These are phyloP conservation scores for Syzygium jambos DNA, from an alignment of 345 rosid genomes.

Conservation along the genomic window DNA sequence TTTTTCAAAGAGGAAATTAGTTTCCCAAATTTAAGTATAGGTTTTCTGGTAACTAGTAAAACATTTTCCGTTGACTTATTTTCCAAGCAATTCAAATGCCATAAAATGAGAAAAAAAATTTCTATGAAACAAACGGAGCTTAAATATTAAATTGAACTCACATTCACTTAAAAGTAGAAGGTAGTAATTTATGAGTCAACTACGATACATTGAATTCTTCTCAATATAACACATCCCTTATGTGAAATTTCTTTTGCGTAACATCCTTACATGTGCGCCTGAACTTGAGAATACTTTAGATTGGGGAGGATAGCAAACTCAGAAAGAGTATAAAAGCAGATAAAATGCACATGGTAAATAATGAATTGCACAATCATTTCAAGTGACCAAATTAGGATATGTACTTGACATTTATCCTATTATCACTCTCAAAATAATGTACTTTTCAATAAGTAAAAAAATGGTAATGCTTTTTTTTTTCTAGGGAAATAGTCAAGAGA, in stretches of 20 bases:
- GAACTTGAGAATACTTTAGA: neutral
- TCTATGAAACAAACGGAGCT: too few species aligned
- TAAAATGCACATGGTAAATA: neutral
- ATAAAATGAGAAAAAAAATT: too few species aligned
- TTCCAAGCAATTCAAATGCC: too few species aligned
- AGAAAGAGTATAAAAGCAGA: neutral
- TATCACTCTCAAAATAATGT: neutral
- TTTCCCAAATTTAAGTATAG: too few species aligned
- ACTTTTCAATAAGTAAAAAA: neutral
- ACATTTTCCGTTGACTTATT: too few species aligned
- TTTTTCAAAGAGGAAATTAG: too few species aligned
- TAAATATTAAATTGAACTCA: neutral
- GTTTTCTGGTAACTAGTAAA: too few species aligned
- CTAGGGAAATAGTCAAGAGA: fast-evolving
- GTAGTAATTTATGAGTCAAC: neutral
- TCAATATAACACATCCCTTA: neutral
- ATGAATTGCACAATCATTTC: neutral
- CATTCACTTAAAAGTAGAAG: neutral
- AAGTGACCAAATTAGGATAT: fast-evolving
- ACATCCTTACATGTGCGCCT: neutral
- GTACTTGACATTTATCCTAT: neutral
- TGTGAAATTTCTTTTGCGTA: neutral
- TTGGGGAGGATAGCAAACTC: neutral
- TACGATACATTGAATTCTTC: fast-evolving
- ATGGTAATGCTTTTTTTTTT: neutral